Percentiles rank a stretch among this genome's conserved stretches.
These are phyloP conservation scores for Diutina catenulata DNA, from an alignment of 1,139 yeast genomes.

Conservation along the genomic window DNA sequence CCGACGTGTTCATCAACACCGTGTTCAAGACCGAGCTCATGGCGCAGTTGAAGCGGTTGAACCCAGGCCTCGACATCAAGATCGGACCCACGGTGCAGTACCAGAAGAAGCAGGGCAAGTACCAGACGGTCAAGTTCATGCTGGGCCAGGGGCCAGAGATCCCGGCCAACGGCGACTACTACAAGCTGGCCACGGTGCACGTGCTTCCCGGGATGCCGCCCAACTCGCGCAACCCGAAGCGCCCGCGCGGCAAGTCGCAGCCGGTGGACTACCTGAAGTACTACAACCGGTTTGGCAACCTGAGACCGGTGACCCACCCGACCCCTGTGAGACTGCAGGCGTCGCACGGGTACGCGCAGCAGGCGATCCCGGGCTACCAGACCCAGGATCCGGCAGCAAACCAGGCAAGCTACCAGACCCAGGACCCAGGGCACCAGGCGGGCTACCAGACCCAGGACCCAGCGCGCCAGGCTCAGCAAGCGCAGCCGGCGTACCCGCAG, in stretches of 20 bases:
- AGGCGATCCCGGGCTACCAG: background rate
- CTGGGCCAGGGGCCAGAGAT: constrained; percentile 37
- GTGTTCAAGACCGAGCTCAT: constrained; percentile 84
- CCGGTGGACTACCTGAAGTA: constrained; percentile 35
- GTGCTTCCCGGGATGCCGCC: constrained; percentile 77
- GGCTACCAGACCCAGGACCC: background rate
- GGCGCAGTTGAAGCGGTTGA: constrained; percentile 59
- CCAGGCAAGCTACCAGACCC: background rate
- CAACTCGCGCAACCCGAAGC: constrained; percentile 52
- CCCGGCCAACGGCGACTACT: constrained; percentile 44
- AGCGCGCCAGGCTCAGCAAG: constrained; percentile 11
- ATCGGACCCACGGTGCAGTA: constrained; percentile 70
- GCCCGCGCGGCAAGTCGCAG: constrained; percentile 42
- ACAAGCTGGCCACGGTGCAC: constrained; percentile 81
- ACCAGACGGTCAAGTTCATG: constrained; percentile 61
- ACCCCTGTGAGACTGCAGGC: constrained; percentile 9
- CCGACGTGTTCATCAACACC: constrained; percentile 75
- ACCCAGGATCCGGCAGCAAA: background rate
- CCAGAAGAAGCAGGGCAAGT: constrained; percentile 84
- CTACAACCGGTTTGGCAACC: constrained; percentile 17
- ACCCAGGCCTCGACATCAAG: constrained; percentile 46
- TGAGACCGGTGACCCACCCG: constrained; percentile 15
- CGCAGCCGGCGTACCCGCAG: constrained; percentile 13
- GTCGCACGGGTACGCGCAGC: background rate
- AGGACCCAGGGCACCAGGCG: constrained; percentile 6